These are phyloP conservation scores for Aspergillus conjunctus DNA, from an alignment of 495 filamentous ascomycete species.

Conservation along the genomic window DNA sequence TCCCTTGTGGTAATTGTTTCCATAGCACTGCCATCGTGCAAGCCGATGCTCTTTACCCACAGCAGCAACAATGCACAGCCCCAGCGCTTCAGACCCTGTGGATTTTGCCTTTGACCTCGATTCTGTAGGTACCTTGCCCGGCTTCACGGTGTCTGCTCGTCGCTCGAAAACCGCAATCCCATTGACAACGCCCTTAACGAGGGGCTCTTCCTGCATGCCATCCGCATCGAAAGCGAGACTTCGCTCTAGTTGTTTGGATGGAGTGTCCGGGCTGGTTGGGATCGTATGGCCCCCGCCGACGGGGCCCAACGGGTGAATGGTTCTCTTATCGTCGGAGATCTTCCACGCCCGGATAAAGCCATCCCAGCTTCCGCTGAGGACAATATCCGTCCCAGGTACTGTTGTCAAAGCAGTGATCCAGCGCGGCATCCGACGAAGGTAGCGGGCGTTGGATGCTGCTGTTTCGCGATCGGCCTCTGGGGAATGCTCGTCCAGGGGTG, in stretches of 20 bases:
- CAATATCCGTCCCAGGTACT: conserved; percentile 82
- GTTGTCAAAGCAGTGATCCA: conserved; percentile 89
- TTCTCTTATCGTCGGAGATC: conserved; percentile 79
- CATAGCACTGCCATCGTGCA: conserved; percentile 68
- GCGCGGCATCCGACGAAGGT: conserved; percentile 58
- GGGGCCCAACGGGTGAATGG: conserved; percentile 68
- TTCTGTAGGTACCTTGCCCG: conserved; percentile 29
- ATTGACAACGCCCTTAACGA: conserved; percentile 78
- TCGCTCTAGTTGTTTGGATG: conserved; percentile 43
- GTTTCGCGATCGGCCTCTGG: conserved; percentile 65
- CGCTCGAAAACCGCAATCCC: conserved; percentile 81
- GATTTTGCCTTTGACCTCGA: conserved; percentile 51
- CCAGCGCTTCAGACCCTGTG: conserved; percentile 50
- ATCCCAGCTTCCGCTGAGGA: conserved; percentile 93
- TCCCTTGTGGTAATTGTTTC: conserved; percentile 44
- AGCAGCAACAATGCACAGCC: conserved; percentile 77
- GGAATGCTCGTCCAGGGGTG: conserved; percentile 66
- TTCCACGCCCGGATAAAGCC: conserved; percentile 84
- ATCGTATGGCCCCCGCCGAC: conserved; percentile 49
- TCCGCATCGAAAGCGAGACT: conserved; percentile 30
- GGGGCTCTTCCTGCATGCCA: conserved; percentile 28
- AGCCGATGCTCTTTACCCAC: conserved; percentile 84
- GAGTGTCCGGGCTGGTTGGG: conserved; percentile 32
- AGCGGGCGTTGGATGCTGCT: conserved; percentile 56
- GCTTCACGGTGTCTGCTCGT: conserved; percentile 37